Evolutionary conservation across 805 yeast genomes (phyloP), one percentile per base, ranked within the genome.

Genomic region (Myxozyma neglecta): DNA sequence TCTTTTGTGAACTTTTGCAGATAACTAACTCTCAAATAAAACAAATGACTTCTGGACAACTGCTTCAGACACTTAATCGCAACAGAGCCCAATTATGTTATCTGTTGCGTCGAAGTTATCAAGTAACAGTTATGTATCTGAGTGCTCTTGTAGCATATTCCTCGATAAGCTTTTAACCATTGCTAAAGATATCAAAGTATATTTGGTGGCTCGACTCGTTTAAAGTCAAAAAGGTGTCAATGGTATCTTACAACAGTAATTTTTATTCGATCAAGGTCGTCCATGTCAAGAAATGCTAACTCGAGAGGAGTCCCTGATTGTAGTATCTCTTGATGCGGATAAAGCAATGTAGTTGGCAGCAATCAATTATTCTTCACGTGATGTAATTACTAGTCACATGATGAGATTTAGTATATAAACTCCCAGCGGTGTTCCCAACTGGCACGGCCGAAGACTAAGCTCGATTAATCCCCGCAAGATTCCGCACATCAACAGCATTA

Each of bases 181-280:
- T 2, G 24, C 24, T 42, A 42, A 14, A 16, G 20, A 42, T 14
- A n/a, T 2, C 46, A 3, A 6, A n/a, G 18, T n/a, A 3, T 10
- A 16, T 16, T 20, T 13, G 9, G 3, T 20, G 20, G 18, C 46
- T n/a, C 16, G n/a, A n/a, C 20, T 42, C 18, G 24, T 5, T 6
- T 7, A 42, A 49, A 32, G 13, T 3, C 32, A 47, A 59, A 32
- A 43, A 9, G 8, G 20, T 3, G 9, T 43, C 29, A 34, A 29
- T 18, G n/a, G 11, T 18, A 46, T 60, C 74, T 48, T 64, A 80
- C 84, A 68, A 79, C 80, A 3, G 86, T 80, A 14, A 85, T 74
- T 67, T 82, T 84, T 45, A 83, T 78, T 66, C 78, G 80, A 60
- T 84, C 88, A 87, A 85, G 61, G 36, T 58, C 55, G 32, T 48